Base-by-base conservation (phyloP, 306 rosid genomes). In the Urtica urens region DNA sequence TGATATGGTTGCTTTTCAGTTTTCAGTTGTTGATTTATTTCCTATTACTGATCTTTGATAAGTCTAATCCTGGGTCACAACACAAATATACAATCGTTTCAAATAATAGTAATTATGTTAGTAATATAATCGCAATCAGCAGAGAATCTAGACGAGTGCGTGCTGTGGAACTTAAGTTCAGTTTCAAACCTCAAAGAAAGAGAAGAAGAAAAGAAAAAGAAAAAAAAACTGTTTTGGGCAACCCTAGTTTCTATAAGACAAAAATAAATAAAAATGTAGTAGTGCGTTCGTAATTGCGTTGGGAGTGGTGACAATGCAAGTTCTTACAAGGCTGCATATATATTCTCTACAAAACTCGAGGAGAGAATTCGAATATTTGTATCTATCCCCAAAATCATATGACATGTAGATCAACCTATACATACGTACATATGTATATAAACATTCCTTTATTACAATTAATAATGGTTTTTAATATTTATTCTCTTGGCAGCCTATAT, bases 1-100 rank as follows among this genome's bases (percentile, higher is more conserved):
- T 22, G 27, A 45, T 68, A 55, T 65, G 44, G 57, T 40, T 67
- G 66, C 48, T 55, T 52, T 70, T 64, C 38, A 25, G 18, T 46
- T 23, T 48, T 6, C 16, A 48, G 2, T 27, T 25, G 12, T 10
- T 35, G 40, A n/a, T n/a, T n/a, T n/a, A n/a, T n/a, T n/a, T n/a
- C n/a, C n/a, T n/a, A n/a, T n/a, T n/a, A n/a, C n/a, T n/a, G n/a
- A n/a, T n/a, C n/a, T n/a, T n/a, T n/a, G n/a, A n/a, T n/a, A n/a
- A n/a, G n/a, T n/a, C n/a, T n/a, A n/a, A n/a, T n/a, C n/a, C n/a
- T n/a, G n/a, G n/a, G n/a, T n/a, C n/a, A n/a, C n/a, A n/a, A n/a
- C n/a, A n/a, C n/a, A n/a, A n/a, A n/a, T n/a, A n/a, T n/a, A n/a
- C n/a, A n/a, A n/a, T n/a, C n/a, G n/a, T n/a, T n/a, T n/a, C n/a